Evolutionary conservation across 2,329 filamentous ascomycete species (phyloP).

Genomic region (Calonectria fujianensis): DNA sequence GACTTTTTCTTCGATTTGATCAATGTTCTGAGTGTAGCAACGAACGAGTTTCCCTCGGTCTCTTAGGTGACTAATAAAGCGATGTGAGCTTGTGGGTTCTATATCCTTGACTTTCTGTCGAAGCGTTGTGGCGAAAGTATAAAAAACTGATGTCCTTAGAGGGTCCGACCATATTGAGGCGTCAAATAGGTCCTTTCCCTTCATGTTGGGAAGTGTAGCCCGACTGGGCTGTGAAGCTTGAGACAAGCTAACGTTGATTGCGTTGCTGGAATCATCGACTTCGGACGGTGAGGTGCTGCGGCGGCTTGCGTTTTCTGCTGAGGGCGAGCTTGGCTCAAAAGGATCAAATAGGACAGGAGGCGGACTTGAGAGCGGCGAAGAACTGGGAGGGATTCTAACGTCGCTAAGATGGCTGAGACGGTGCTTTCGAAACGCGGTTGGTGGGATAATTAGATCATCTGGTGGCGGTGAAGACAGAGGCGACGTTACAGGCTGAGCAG

Average conservation of each 20-base stretch:
- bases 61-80: constrained; percentile 80
- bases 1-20: constrained; percentile 82
- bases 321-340: constrained; percentile 63
- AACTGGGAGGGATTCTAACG: constrained; percentile 59
- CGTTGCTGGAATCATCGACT: constrained; percentile 65
- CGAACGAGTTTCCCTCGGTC: constrained; percentile 81
- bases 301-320: constrained; percentile 60
- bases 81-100: constrained; percentile 78
- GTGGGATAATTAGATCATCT: constrained; percentile 56
- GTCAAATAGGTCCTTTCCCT: constrained; percentile 83
- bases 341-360: constrained; percentile 72
- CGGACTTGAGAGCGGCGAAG: constrained; percentile 75
- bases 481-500: constrained; percentile 55
- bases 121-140: constrained; percentile 81
- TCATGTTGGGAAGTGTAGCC: constrained; percentile 75
- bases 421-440: constrained; percentile 52
- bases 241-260: constrained; percentile 63
- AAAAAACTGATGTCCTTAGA: constrained; percentile 81
- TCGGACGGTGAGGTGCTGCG: constrained; percentile 66
- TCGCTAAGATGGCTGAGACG: constrained; percentile 50
- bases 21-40: constrained; percentile 86
- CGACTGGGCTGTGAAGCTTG: constrained; percentile 60
- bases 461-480: constrained; percentile 63
- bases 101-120: constrained; percentile 79
- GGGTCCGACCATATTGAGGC: constrained; percentile 82